Base-by-base conservation (phyloP, 805 yeast genomes). In the Ogataea polymorpha region DNA sequence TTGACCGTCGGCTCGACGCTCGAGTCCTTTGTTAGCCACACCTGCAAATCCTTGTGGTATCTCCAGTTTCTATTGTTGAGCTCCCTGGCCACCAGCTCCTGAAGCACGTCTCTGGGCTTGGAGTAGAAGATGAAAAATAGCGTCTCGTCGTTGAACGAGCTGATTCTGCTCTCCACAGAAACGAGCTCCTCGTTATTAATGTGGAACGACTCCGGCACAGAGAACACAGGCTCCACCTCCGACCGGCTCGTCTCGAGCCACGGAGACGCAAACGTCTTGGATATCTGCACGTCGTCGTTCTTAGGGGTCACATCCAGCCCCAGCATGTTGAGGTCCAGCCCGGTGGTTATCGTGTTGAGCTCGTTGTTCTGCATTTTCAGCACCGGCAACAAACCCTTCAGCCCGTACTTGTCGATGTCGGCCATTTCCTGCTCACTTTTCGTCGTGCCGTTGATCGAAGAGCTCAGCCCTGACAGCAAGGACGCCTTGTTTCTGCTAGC, bases 11-110 rank as follows among this genome's bases (percentile, higher is more conserved):
- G 96, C 62, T 91, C 98, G 46, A 81, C 80, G 54, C 79, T 78
- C 21, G 95, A 86, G 56, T 89, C 96, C 63, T 93, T 93, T 10
- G 99, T 93, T 44, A 93, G 68, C 99, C 99, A 93, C 37, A 93
- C 89, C 67, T 90, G 95, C 42, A 93, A 75, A 46, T 88, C 96
- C 66, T 89, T 91, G 66, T 93, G 99, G 58, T 86, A 93, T 51
- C 98, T 77, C 99, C 99, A 93, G 65, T 91, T 93, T 54, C 99
- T 75, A 48, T 80, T 80, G 54, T 88, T 87, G 52, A 93, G 74
- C 62, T 91, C 98, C 44, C 91, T 72, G 5, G 97, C 95, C 4
- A 95, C 95, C 42, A 89, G 76, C 61, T 93, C 99, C 63, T 93
- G 99, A 60, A 91, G 70, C 4, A 88, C 80, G 59, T 93, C 97